A percentile compares a stretch with the other conserved stretches of the same genome.
These are phyloP conservation scores for Wickerhamomyces strasburgensis DNA, from an alignment of 805 yeast species.

Conservation along the genomic window DNA sequence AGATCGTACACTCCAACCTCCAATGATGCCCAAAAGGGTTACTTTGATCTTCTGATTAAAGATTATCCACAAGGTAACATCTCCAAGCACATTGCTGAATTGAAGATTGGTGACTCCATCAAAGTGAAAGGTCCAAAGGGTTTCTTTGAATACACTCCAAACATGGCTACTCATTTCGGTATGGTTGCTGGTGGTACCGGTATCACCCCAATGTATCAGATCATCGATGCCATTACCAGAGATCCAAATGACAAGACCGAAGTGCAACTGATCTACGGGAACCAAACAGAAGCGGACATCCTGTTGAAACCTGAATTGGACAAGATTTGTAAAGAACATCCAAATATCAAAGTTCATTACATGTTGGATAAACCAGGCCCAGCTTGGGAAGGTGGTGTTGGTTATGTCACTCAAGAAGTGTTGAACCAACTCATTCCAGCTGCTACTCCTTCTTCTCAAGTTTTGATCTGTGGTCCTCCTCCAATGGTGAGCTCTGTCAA, in stretches of 20 bases:
- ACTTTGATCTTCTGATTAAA: constrained; percentile 81
- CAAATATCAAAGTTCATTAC: constrained; percentile 62
- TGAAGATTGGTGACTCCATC: constrained; percentile 74
- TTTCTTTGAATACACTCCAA: constrained; percentile 74
- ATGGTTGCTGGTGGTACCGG: constrained; percentile 99
- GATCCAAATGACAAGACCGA: constrained; percentile 78
- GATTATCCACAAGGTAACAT: constrained; percentile 83
- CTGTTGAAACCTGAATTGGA: constrained; percentile 78
- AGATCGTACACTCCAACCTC: constrained; percentile 92
- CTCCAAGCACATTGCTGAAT: constrained; percentile 64
- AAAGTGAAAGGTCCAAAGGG: constrained; percentile 91
- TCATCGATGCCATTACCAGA: constrained; percentile 71
- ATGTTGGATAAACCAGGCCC: constrained; percentile 67
- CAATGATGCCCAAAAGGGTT: constrained; percentile 71
- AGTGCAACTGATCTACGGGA: constrained; percentile 74
- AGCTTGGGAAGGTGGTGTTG: constrained; percentile 72
- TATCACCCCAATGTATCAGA: constrained; percentile 93
- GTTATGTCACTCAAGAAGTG: constrained; percentile 75
- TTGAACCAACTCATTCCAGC: constrained; percentile 60
- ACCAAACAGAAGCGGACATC: constrained; percentile 74
- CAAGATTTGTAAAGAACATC: constrained; percentile 48
- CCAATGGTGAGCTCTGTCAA: constrained; percentile 85
- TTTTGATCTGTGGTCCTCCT: constrained; percentile 91
- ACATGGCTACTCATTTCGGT: constrained; percentile 65
- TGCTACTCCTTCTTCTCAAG: constrained; percentile 54